These are phyloP conservation scores for Pyrus communis DNA, from an alignment of 306 rosid species.

Conservation along the genomic window DNA sequence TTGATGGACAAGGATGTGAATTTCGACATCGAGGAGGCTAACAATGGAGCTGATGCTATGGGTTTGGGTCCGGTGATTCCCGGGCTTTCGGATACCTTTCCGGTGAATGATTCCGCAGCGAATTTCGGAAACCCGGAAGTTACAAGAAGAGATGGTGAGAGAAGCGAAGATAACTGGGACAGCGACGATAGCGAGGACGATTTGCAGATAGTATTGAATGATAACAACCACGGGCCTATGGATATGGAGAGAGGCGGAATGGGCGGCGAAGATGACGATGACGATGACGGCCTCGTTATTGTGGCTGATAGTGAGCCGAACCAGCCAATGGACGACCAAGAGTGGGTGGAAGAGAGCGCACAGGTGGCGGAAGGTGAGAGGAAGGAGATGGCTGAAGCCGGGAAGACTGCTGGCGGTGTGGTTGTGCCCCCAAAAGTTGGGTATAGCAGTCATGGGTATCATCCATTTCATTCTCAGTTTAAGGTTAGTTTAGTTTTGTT, in stretches of 20 bases:
- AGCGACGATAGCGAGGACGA: constrained; percentile 93
- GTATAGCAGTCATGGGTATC: constrained; percentile 74
- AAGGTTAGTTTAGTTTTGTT: constrained; percentile 72
- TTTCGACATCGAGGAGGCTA: constrained; percentile 80
- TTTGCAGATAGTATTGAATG: constrained; percentile 91
- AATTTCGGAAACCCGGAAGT: constrained; percentile 16
- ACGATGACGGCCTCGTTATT: constrained; percentile 59
- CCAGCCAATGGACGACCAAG: constrained; percentile 62
- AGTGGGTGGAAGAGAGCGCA: constrained; percentile 66
- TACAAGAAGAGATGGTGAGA: constrained; percentile 19
- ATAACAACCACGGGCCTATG: constrained; percentile 52
- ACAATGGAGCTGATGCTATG: constrained; percentile 24
- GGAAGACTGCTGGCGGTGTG: constrained; percentile 33
- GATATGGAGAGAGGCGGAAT: constrained; percentile 69
- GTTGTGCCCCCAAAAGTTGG: constrained; percentile 50
- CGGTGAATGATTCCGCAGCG: constrained; percentile 12
- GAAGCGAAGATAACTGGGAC: constrained; percentile 69
- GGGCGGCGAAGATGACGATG: constrained; percentile 36
- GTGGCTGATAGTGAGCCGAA: constrained; percentile 59
- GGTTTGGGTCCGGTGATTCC: constrained; percentile 71
- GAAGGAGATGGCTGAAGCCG: constrained; percentile 57
- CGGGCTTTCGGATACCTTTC: constrained; percentile 37
- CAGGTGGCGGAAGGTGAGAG: constrained; percentile 60
- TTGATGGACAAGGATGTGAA: constrained; percentile 63
- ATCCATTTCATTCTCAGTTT: constrained; percentile 96